Evolutionary conservation across 805 yeast species (phyloP).

Genomic region (Lipomyces yamadae): DNA sequence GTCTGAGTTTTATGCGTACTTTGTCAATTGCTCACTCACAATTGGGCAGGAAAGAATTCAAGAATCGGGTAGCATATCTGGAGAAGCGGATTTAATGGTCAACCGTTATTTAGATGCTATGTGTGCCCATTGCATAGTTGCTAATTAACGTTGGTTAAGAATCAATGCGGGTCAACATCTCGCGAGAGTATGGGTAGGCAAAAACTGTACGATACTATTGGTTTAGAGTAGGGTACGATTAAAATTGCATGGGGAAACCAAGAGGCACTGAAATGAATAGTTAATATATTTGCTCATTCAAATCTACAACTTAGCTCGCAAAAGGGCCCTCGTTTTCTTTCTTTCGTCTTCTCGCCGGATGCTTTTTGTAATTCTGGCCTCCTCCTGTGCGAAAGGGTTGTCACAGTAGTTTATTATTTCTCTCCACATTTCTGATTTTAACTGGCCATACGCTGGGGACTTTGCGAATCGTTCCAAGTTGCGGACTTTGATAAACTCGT

Average conservation of each 20-base stretch:
- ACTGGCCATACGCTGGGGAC: slow-evolving; percentile 44
- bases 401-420: slow-evolving; percentile 28
- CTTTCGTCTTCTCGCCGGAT: slow-evolving; percentile 11
- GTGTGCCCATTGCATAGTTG: neutral
- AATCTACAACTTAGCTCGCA: neutral
- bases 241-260: neutral
- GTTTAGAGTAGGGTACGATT: neutral
- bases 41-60: slow-evolving; percentile 29
- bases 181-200: neutral
- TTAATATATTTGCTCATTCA: neutral
- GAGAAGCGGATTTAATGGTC: slow-evolving; percentile 9
- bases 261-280: neutral
- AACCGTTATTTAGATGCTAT: neutral
- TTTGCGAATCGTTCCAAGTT: slow-evolving; percentile 38
- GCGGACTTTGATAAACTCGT: slow-evolving; percentile 39
- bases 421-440: slow-evolving; percentile 38
- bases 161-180: neutral
- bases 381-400: slow-evolving; percentile 20
- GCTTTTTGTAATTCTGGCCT: slow-evolving; percentile 1
- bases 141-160: neutral
- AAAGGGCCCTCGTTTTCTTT: slow-evolving; percentile 6
- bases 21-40: neutral
- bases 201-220: neutral
- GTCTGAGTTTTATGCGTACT: neutral
- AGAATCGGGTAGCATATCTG: slow-evolving; percentile 19